phyloP scores from a whole-genome alignment of 2,329 filamentous ascomycete genomes.

The Penicillium palitans region DNA sequence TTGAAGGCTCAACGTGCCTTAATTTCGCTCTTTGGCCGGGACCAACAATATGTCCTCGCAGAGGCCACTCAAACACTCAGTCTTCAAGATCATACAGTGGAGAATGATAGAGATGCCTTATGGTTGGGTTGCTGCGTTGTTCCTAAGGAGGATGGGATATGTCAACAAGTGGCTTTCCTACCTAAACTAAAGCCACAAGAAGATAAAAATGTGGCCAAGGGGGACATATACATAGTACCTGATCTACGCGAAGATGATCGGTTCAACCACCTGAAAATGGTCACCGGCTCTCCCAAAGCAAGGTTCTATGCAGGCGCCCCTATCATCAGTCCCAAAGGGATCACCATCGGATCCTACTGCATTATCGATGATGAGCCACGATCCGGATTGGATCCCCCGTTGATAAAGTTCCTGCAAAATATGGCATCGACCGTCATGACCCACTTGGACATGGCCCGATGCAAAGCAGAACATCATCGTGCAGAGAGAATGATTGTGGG shows the following conservation, averaged over 20 bases:
- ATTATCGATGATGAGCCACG: constrained; percentile 57
- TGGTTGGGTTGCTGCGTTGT: constrained; percentile 32
- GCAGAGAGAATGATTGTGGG: constrained; percentile 9
- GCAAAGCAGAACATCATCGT: constrained; percentile 10
- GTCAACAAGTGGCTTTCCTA: constrained; percentile 19
- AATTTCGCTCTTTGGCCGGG: constrained; percentile 53
- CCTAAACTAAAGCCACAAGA: not conserved
- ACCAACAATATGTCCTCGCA: constrained; percentile 52
- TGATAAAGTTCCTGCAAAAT: constrained; percentile 56
- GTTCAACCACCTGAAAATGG: constrained; percentile 31
- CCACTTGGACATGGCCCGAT: constrained; percentile 56
- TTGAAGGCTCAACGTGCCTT: constrained; percentile 45
- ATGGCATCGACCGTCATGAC: constrained; percentile 58
- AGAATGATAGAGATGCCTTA: constrained; percentile 22
- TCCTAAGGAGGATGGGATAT: constrained; percentile 25
- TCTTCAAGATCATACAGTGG: not conserved
- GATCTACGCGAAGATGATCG: constrained; percentile 35
- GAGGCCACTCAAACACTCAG: constrained; percentile 44
- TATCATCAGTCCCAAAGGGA: constrained; percentile 55
- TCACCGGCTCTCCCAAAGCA: constrained; percentile 28
- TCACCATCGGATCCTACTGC: constrained; percentile 58
- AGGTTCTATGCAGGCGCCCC: constrained; percentile 59
- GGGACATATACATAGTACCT: constrained; percentile 25
- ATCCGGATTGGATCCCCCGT: constrained; percentile 26
- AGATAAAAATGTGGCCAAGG: not conserved